Percentiles rank a stretch among this genome's conserved stretches.
Evolutionary conservation across 352 stramenopile genomes (phyloP).

Genomic region (Phytophthora ohioensis): DNA sequence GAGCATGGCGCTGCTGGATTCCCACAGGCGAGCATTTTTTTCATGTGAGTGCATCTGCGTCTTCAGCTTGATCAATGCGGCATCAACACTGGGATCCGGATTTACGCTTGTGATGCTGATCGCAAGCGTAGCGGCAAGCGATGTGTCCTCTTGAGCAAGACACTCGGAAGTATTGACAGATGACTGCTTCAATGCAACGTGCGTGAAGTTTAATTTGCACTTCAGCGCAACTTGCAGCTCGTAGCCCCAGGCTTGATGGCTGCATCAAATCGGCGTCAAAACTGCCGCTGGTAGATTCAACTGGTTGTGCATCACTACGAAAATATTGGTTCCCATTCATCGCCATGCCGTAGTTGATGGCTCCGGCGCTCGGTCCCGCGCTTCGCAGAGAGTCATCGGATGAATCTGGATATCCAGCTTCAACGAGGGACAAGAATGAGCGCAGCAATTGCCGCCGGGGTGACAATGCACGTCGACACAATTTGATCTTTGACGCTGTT

Average conservation of each 20-base stretch:
- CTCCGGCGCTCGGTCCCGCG: too few species aligned
- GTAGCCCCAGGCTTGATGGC: background rate
- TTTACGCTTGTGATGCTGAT: too few species aligned
- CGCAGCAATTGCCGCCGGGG: too few species aligned
- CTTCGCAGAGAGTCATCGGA: too few species aligned
- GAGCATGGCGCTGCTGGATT: too few species aligned
- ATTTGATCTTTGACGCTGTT: too few species aligned
- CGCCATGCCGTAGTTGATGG: background rate
- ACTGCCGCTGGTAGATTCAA: background rate
- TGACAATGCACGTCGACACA: too few species aligned
- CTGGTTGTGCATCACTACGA: background rate
- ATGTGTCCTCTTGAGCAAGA: background rate
- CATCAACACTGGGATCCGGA: too few species aligned
- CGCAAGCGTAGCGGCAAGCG: background rate
- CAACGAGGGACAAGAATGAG: too few species aligned
- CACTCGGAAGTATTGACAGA: too few species aligned
- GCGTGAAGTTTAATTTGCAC: background rate
- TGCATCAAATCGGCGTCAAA: conserved; percentile 12
- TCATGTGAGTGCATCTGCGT: background rate
- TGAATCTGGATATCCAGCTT: too few species aligned
- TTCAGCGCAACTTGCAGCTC: background rate
- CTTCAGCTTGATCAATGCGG: background rate
- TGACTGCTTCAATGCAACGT: background rate
- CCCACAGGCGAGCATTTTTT: too few species aligned
- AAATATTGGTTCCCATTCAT: background rate